Evolutionary conservation across 208 protist species (phyloP), one percentile per base, ranked within the genome.

Genomic region (Leishmania gerbilli): DNA sequence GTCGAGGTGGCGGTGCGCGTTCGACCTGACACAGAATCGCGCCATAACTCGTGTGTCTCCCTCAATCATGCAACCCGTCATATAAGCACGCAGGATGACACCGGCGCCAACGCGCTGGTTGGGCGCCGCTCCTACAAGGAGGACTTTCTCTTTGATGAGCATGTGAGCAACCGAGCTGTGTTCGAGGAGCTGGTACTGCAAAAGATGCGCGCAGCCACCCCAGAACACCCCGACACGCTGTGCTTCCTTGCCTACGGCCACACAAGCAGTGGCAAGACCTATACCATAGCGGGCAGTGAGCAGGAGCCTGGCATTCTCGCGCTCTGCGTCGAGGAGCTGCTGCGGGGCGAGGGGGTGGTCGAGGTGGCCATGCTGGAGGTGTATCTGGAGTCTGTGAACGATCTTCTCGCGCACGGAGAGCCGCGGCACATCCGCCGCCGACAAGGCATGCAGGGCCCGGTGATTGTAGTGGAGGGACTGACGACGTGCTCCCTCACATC

Each of bases 191-290:
- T 98, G 40, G 85, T 96, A 24, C 79, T 90, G 27, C 51, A 77
- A 6, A 91, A 90, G 76, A 93, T 97, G 87, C 71, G 34, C 40
- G 80, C 80, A 11, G 92, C 89, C 13, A 90, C 87, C 0, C 82
- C 84, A 9, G 84, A 88, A 8, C 68, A 88, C 51, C 92, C 92
- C 8, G 95, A 96, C 84, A 98, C 93, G 42, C 88, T 96, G 1
- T 98, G 95, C 85, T 92, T 98, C 74, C 72, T 98, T 7, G 93
- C 93, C 8, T 98, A 98, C 77, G 95, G 95, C 21, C 95, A 98
- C 87, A 98, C 93, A 19, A 92, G 85, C 83, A 98, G 95, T 75
- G 95, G 95, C 51, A 98, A 98, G 80, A 98, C 95, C 13, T 92
- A 96, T 81, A 90, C 91, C n/a, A 96, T 98, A 79, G 90, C 89